Conservation (phyloP, 1,139 yeast species). For the Diutina rugosa region DNA sequence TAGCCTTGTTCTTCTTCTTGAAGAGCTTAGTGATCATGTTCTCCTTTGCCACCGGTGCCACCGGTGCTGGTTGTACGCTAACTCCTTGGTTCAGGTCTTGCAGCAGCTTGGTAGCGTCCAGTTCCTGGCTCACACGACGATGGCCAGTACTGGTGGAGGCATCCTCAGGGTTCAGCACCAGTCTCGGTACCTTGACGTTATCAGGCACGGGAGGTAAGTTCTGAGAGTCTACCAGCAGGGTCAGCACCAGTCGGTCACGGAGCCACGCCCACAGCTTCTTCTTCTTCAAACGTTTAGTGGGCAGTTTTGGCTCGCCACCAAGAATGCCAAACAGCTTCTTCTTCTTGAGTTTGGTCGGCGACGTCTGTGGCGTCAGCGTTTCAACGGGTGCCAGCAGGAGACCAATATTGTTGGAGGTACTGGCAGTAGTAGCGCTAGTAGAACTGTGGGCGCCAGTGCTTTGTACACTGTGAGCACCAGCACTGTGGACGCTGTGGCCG, state of each 20-base stretch:
- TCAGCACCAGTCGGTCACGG: not conserved
- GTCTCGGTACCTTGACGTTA: conserved; percentile 1
- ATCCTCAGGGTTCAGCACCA: conserved; percentile 2
- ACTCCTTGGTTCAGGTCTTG: not conserved
- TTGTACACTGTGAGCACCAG: not conserved
- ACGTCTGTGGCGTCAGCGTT: not conserved
- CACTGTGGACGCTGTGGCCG: not conserved
- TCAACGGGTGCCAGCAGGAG: not conserved
- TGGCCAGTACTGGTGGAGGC: too few species aligned
- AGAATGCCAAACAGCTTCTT: conserved; percentile 15
- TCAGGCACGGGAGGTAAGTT: conserved; percentile 1
- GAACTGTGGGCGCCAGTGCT: not conserved
- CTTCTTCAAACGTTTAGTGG: conserved; percentile 15
- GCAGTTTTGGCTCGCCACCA: not conserved
- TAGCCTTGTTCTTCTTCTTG: conserved; percentile 22
- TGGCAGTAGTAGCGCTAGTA: not conserved
- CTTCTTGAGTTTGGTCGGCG: conserved; percentile 8
- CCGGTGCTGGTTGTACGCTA: not conserved
- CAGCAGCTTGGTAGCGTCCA: conserved; percentile 6
- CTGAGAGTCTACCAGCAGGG: not conserved
- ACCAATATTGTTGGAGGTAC: not conserved
- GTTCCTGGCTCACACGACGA: conserved; percentile 12
- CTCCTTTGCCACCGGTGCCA: not conserved
- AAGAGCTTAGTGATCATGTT: conserved; percentile 29
- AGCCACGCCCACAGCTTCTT: conserved; percentile 30